Percentiles rank a stretch among this genome's conserved stretches.
These are phyloP conservation scores for Fomitopsis palustris DNA, from an alignment of 1,284 basidiomycete genomes.

Conservation along the genomic window DNA sequence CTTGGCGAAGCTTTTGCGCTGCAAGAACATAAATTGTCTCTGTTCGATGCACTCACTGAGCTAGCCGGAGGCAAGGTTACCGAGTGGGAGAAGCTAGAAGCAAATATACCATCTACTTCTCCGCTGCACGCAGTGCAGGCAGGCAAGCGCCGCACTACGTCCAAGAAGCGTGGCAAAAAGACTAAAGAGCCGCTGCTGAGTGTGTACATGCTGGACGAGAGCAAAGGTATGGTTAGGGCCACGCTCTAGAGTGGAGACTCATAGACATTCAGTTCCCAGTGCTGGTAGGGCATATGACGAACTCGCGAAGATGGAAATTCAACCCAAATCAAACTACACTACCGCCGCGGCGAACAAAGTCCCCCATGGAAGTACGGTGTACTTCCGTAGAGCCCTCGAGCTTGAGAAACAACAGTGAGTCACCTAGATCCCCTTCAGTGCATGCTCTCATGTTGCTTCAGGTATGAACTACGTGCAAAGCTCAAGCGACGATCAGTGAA, in stretches of 20 bases:
- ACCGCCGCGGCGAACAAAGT: neutral
- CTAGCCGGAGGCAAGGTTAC: neutral
- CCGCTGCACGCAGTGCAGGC: neutral
- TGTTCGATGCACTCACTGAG: neutral
- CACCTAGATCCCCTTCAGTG: neutral
- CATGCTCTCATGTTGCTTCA: neutral
- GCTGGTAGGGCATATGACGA: neutral
- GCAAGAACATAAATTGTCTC: neutral
- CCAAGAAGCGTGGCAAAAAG: neutral
- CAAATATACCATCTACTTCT: neutral
- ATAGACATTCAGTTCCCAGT: neutral
- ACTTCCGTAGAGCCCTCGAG: neutral
- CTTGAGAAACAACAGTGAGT: neutral
- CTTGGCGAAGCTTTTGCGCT: neutral
- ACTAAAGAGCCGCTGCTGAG: neutral
- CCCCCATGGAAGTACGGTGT: neutral
- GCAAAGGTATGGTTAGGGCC: neutral
- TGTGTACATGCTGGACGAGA: neutral
- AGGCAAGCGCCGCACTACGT: neutral
- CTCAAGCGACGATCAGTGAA: neutral
- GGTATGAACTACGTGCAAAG: neutral
- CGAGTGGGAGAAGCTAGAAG: neutral
- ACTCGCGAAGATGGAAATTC: neutral
- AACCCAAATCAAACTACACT: neutral
- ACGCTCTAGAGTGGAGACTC: neutral